Evolutionary conservation across 306 rosid genomes (phyloP).

Genomic region (Dryas drummondii): DNA sequence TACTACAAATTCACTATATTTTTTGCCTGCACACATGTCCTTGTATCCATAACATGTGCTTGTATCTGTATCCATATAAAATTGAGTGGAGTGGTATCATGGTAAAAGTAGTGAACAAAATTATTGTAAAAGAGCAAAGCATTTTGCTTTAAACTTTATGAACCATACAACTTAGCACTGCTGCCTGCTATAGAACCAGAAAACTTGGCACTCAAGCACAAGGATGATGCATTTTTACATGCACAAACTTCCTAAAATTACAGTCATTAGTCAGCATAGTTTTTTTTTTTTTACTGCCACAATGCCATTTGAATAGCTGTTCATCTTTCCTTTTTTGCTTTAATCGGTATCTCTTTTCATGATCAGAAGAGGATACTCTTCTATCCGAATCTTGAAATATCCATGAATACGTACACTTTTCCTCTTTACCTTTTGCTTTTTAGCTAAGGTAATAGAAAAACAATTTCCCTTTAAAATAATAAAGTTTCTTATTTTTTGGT

Average conservation of each 20-base stretch:
- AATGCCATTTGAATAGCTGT: background rate
- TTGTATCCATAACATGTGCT: no score
- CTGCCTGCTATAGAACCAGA: background rate
- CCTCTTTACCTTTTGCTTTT: background rate
- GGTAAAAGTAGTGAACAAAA: background rate
- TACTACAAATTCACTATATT: no score
- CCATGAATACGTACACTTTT: background rate
- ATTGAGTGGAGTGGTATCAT: no score
- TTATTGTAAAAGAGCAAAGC: background rate
- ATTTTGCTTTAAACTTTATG: background rate
- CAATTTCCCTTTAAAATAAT: background rate
- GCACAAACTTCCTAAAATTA: constrained; percentile 2
- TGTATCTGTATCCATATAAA: no score
- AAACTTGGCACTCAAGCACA: background rate
- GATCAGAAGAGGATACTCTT: background rate
- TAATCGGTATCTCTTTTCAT: background rate
- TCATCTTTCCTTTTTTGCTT: background rate
- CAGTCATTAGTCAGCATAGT: background rate
- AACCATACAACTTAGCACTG: background rate
- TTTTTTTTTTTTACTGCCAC: background rate
- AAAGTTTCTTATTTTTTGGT: no score
- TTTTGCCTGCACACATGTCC: no score
- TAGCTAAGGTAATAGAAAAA: background rate
- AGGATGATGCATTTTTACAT: background rate
- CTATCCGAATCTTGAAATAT: background rate